phyloP scores from a whole-genome alignment of 495 filamentous ascomycete genomes.

The Xylaria castorea region DNA sequence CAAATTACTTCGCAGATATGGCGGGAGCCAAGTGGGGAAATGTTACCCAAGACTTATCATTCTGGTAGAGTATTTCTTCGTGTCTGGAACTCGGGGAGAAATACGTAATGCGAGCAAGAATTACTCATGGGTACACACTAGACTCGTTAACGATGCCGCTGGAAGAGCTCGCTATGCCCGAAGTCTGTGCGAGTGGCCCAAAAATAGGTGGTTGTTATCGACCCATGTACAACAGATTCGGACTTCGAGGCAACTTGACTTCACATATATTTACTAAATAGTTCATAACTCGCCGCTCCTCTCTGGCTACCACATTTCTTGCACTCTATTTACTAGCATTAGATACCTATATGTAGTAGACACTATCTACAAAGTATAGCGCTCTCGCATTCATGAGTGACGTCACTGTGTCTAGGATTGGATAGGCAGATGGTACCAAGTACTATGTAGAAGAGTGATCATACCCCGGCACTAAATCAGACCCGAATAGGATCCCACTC shows the following conservation, averaged over 20 bases:
- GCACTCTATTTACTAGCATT: neutral
- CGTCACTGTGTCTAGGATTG: conserved; percentile 2
- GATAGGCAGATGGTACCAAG: conserved; percentile 1
- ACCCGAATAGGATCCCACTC: neutral
- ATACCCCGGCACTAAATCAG: neutral
- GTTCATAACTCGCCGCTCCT: neutral
- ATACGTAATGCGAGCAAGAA: neutral
- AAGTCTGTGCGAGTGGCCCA: neutral
- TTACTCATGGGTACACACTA: neutral
- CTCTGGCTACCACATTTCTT: neutral
- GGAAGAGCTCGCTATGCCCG: neutral
- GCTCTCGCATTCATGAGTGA: neutral
- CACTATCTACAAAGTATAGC: neutral
- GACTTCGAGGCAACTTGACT: neutral
- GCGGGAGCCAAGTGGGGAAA: conserved; percentile 27
- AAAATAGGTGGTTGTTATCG: neutral
- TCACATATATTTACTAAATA: neutral
- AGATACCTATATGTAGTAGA: neutral
- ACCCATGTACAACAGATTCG: neutral
- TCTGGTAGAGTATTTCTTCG: conserved; percentile 5
- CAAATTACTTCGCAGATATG: conserved; percentile 29
- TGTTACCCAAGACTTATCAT: conserved; percentile 22
- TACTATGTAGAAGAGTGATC: too few relatives aligned
- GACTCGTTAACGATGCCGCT: neutral
- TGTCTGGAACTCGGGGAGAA: neutral